phyloP scores from a whole-genome alignment of 441 rosid species.

The Aquilaria agallochum region DNA sequence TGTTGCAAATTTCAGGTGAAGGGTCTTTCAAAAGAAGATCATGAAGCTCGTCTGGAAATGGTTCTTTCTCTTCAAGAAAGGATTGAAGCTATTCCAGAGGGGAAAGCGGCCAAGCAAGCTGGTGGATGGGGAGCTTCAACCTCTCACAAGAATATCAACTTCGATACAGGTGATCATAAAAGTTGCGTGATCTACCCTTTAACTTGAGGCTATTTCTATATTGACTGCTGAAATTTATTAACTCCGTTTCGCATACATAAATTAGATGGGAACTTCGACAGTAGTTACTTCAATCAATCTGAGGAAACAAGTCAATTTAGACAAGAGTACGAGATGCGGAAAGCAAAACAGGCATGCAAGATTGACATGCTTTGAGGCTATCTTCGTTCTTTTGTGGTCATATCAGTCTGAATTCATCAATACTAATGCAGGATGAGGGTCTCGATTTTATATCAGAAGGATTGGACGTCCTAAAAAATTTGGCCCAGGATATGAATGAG shows the following conservation, averaged over 20 bases:
- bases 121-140: constrained; percentile 52
- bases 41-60: constrained; percentile 39
- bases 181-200: constrained; percentile 7
- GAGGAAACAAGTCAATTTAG: constrained; percentile 54
- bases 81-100: constrained; percentile 55
- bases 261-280: constrained; percentile 39
- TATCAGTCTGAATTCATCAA: neutral
- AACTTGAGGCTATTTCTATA: neutral
- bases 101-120: constrained; percentile 26
- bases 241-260: constrained; percentile 1
- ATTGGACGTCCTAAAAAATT: constrained; percentile 44
- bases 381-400: constrained; percentile 4
- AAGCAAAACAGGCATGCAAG: constrained; percentile 54
- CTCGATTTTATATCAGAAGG: constrained; percentile 70
- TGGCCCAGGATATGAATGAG: constrained; percentile 66
- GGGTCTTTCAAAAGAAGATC: constrained; percentile 52
- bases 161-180: constrained; percentile 46
- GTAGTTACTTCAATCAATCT: constrained; percentile 38
- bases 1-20: constrained; percentile 37
- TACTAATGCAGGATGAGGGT: constrained; percentile 45
- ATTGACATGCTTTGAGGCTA: neutral
- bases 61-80: constrained; percentile 46
- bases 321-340: constrained; percentile 57
- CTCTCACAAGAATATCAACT: constrained; percentile 43
- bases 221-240: neutral